Conservation (phyloP, 2,329 filamentous ascomycete species). For the Xylogone sp. region DNA sequence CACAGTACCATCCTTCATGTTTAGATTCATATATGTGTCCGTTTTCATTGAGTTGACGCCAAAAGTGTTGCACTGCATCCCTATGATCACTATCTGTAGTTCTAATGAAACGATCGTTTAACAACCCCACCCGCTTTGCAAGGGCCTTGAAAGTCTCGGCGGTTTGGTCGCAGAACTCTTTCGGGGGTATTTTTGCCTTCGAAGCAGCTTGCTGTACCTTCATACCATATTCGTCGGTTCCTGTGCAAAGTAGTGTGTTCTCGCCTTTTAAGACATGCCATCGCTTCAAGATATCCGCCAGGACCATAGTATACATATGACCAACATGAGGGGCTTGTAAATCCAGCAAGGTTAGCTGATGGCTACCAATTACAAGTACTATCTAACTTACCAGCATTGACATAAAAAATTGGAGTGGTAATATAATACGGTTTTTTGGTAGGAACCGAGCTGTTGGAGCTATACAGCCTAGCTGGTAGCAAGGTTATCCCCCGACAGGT, state of each 20-base stretch:
- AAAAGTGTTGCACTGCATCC: slow-evolving; percentile 84
- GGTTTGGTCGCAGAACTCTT: slow-evolving; percentile 85
- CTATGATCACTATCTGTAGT: slow-evolving; percentile 83
- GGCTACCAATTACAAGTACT: slow-evolving; percentile 8
- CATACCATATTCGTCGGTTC: slow-evolving; percentile 96
- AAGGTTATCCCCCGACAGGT: slow-evolving; percentile 13
- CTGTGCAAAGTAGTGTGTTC: slow-evolving; percentile 74
- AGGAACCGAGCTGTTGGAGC: slow-evolving; percentile 4
- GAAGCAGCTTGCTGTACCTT: slow-evolving; percentile 89
- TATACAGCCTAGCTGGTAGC: slow-evolving; percentile 10
- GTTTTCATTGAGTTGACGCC: slow-evolving; percentile 72
- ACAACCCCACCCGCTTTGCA: slow-evolving; percentile 64
- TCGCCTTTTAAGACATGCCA: slow-evolving; percentile 78
- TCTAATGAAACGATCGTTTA: slow-evolving; percentile 84
- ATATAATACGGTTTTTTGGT: slow-evolving; percentile 82
- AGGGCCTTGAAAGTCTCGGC: slow-evolving; percentile 76
- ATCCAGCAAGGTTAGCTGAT: slow-evolving; percentile 18
- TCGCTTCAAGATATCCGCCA: slow-evolving; percentile 87
- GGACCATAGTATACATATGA: slow-evolving; percentile 89
- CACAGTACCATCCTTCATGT: slow-evolving; percentile 94
- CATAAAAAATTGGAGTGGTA: slow-evolving; percentile 97
- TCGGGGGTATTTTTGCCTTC: slow-evolving; percentile 65
- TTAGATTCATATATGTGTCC: slow-evolving; percentile 80
- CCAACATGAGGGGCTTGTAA: slow-evolving; percentile 81
- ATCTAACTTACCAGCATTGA: slow-evolving; percentile 71